phyloP scores from a whole-genome alignment of 2,329 filamentous ascomycete genomes.

The Colletotrichum chrysophilum region DNA sequence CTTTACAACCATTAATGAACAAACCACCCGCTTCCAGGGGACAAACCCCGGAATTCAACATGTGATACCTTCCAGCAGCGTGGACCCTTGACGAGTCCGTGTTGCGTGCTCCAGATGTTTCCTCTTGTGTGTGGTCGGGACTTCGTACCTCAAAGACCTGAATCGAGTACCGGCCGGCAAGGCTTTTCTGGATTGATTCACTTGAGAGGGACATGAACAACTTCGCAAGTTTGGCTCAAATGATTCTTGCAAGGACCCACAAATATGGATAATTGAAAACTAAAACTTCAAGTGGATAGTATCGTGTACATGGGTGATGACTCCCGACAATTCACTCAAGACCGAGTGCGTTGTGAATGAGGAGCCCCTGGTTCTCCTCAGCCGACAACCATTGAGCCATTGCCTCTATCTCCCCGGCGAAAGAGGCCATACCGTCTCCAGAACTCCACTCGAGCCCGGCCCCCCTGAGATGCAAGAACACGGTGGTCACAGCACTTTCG shows the following conservation, averaged over 20 bases:
- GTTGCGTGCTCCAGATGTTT: not conserved
- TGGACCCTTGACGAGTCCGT: fast-evolving
- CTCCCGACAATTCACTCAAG: not conserved
- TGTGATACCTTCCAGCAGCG: not conserved
- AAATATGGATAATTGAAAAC: not conserved
- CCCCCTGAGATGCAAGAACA: not conserved
- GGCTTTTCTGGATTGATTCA: not conserved
- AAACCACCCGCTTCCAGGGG: fast-evolving
- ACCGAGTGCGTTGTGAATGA: not conserved
- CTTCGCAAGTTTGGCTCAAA: fast-evolving
- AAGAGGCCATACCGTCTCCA: not conserved
- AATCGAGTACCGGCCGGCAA: not conserved
- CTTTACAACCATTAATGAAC: fast-evolving
- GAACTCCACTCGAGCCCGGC: not conserved
- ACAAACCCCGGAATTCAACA: not conserved
- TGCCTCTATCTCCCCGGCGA: not conserved
- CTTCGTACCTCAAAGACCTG: not conserved
- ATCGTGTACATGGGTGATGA: not conserved
- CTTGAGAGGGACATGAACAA: fast-evolving
- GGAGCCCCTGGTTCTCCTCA: not conserved
- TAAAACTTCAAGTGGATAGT: not conserved
- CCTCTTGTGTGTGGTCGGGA: fast-evolving
- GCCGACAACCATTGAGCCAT: not conserved
- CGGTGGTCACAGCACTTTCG: not conserved
- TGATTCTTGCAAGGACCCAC: not conserved